Evolutionary conservation across 2,329 filamentous ascomycete genomes (phyloP), one percentile per base, ranked within the genome.

Genomic region (Aspergillus sp.): DNA sequence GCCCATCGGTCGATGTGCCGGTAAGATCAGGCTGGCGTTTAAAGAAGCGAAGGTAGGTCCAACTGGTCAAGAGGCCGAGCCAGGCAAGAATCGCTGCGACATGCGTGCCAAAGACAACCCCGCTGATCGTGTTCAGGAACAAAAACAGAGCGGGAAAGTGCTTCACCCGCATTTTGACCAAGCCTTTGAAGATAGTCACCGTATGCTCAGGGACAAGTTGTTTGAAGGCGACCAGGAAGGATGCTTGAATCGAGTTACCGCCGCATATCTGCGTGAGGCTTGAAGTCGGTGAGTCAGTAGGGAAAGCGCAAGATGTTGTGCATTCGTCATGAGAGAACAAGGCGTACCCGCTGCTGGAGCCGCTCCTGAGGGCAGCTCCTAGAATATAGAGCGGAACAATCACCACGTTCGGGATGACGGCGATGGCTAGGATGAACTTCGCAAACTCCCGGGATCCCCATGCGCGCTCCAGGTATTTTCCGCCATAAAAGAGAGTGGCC

Each of bases 151-250:
- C 95, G 64, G 80, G 96, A 80, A 89, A 89, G 74, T 89, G 87
- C 74, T 89, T 88, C 57, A 99, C 92, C 67, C 94, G 91, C 76
- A 98, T 87, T 62, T 95, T 96, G 61, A 98, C 76, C 63, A 97
- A 81, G 65, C 92, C 92, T 65, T 90, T 90, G 80, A 97, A 94
- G 60, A 99, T 86, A 4, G 94, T 95, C 56, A 98, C 94, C 10
- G 95, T 99, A 77, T 99, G 95, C 63, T 97, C 93, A 21, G 95
- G 95, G 38, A 98, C 90, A 53, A 99, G 91, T 78, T 99, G 95
- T 79, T 96, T 98, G 79, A 98, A 97, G 57, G 94, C 91, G 70
- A 98, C 91, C 63, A 99, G 90, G 80, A 98, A 98, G 63, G 91
- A 89, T 50, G 95, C 92, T 77, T 97, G 94, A 60, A 97, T 83